Conservation (phyloP, 352 stramenopile genomes). For the Globisporangium yorkense region DNA sequence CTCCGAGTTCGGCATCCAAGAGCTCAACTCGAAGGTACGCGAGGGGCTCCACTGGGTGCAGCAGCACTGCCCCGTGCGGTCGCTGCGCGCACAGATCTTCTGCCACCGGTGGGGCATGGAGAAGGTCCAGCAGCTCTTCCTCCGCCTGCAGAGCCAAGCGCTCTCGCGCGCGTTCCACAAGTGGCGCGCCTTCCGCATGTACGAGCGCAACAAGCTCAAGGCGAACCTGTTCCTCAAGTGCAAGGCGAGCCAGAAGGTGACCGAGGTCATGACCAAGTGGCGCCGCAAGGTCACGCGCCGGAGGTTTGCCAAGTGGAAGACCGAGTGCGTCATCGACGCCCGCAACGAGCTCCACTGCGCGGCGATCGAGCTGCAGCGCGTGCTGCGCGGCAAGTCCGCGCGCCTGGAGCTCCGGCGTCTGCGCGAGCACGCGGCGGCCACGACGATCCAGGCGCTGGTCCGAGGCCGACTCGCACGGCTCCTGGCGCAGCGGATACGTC, state of each 20-base stretch:
- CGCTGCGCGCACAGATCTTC: slow-evolving; percentile 78
- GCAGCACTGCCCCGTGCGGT: slow-evolving; percentile 73
- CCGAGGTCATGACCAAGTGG: slow-evolving; percentile 60
- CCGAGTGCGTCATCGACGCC: slow-evolving; percentile 34
- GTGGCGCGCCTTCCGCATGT: slow-evolving; percentile 60
- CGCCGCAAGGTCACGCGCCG: slow-evolving; percentile 41
- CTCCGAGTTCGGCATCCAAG: slow-evolving; percentile 71
- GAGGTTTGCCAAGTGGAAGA: slow-evolving; percentile 48
- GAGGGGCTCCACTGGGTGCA: slow-evolving; percentile 86
- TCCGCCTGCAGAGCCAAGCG: slow-evolving; percentile 61
- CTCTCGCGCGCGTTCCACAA: slow-evolving; percentile 62
- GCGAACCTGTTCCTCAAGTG: slow-evolving; percentile 81
- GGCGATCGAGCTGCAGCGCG: slow-evolving; percentile 67
- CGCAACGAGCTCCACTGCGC: slow-evolving; percentile 54
- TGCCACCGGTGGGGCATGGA: slow-evolving; percentile 83
- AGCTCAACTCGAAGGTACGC: slow-evolving; percentile 63
- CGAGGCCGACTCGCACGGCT: slow-evolving; percentile 34
- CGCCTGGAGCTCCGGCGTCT: slow-evolving; percentile 19
- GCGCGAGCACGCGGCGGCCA: slow-evolving; percentile 24
- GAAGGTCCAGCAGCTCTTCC: slow-evolving; percentile 73
- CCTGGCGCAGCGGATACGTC: slow-evolving; percentile 19
- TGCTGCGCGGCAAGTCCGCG: slow-evolving; percentile 42
- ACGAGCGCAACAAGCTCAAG: slow-evolving; percentile 71
- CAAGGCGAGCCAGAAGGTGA: slow-evolving; percentile 71
- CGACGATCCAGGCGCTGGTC: slow-evolving; percentile 43